A percentile compares a stretch with the other conserved stretches of the same genome.
Evolutionary conservation across 371 early-diverging fungal genomes (phyloP).

Genomic region (Chytridiales sp.): DNA sequence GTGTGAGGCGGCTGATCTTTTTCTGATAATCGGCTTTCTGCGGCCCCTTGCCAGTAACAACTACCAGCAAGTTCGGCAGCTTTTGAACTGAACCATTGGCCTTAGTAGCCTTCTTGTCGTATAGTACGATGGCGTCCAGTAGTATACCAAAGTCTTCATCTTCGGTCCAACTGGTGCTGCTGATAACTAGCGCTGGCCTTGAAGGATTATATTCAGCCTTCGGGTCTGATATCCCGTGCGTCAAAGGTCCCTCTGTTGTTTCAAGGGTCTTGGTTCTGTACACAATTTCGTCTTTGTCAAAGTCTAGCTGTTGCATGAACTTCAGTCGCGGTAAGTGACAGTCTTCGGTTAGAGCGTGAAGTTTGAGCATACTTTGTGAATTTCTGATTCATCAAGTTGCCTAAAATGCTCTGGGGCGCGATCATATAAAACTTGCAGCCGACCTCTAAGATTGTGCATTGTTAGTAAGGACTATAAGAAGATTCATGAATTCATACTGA

Average conservation of each 20-base stretch:
- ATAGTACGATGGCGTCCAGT: constrained; percentile 66
- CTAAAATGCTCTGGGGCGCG: constrained; percentile 35
- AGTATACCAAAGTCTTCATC: constrained; percentile 92
- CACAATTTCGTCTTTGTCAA: background rate
- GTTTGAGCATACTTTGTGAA: constrained; percentile 23
- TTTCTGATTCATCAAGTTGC: constrained; percentile 22
- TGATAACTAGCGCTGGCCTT: constrained; percentile 78
- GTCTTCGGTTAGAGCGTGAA: background rate
- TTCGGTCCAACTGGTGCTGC: constrained; percentile 93
- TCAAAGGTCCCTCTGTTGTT: background rate
- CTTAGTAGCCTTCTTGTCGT: constrained; percentile 42
- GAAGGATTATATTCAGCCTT: too few relatives aligned
- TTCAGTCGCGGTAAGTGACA: background rate
- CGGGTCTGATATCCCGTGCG: constrained; percentile 4
- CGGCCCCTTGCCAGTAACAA: constrained; percentile 95
- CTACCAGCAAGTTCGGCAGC: constrained; percentile 66
- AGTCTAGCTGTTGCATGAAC: constrained; percentile 6
- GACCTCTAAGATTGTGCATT: constrained; percentile 18
- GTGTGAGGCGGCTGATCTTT: constrained; percentile 53
- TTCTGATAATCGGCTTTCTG: constrained; percentile 66
- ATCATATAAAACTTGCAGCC: constrained; percentile 37
- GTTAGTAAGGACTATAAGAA: background rate
- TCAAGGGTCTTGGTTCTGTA: constrained; percentile 3
- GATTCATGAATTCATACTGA: constrained; percentile 23
- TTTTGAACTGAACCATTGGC: background rate